These are phyloP conservation scores for Rhododendron ferrugineum DNA, from an alignment of 148 eudicot species.

Conservation along the genomic window DNA sequence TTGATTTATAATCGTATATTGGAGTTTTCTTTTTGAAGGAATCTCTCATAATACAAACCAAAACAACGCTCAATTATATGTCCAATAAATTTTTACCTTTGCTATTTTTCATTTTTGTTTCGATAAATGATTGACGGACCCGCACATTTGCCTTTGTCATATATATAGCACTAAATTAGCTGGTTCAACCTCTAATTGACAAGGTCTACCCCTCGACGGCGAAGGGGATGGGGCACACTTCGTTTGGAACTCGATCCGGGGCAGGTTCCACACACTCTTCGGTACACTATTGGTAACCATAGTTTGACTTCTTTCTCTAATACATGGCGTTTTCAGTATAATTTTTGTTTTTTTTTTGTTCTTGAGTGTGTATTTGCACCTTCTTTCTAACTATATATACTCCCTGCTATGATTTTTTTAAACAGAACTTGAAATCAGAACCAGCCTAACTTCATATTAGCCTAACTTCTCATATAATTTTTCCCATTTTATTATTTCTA, in stretches of 20 bases:
- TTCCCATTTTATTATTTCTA: too few species aligned
- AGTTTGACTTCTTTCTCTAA: not conserved
- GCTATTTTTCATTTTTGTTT: not conserved
- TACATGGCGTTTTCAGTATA: not conserved
- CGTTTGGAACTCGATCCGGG: too few species aligned
- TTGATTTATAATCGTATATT: not conserved
- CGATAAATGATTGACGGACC: too few species aligned
- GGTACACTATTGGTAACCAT: not conserved
- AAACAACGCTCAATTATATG: not conserved
- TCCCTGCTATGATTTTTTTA: too few species aligned
- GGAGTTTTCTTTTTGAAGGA: not conserved
- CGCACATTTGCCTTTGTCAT: too few species aligned
- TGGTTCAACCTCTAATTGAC: not conserved
- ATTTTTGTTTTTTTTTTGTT: not conserved
- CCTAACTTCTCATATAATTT: too few species aligned
- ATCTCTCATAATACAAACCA: not conserved
- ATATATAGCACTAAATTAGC: too few species aligned
- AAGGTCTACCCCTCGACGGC: too few species aligned
- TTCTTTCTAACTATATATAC: not conserved
- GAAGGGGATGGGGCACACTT: too few species aligned
- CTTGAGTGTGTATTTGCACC: not conserved
- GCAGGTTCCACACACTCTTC: not conserved
- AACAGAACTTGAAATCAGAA: not conserved
- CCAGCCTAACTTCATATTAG: too few species aligned
- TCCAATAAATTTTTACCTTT: too few species aligned